Evolutionary conservation across 768 basidiomycete species (phyloP).

Genomic region (Calocybe indica): DNA sequence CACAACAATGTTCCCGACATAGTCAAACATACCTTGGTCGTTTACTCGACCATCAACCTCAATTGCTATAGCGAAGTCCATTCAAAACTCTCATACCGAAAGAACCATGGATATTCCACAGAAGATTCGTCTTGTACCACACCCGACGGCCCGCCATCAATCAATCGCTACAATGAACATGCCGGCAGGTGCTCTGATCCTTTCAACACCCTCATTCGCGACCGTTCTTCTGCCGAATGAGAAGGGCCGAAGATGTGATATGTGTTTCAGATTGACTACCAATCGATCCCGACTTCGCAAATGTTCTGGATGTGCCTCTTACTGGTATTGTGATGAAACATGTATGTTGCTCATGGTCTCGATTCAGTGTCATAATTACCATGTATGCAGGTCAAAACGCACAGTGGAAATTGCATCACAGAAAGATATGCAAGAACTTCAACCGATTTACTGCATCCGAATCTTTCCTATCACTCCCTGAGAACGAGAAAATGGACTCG

Average conservation of each 20-base stretch:
- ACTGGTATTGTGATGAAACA: constrained; percentile 64
- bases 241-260: constrained; percentile 65
- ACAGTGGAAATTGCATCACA: constrained; percentile 66
- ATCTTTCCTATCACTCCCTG: constrained; percentile 40
- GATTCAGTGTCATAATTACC: not conserved
- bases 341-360: constrained; percentile 38
- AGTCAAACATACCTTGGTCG: no score
- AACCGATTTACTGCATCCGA: constrained; percentile 39
- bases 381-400: constrained; percentile 49
- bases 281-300: constrained; percentile 32
- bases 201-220: constrained; percentile 38
- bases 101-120: not conserved
- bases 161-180: constrained; percentile 36
- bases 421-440: constrained; percentile 58
- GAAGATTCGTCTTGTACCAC: constrained; percentile 30
- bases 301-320: constrained; percentile 63
- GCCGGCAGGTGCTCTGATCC: constrained; percentile 40
- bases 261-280: constrained; percentile 39
- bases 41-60: constrained; percentile 3
- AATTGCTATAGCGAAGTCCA: constrained; percentile 28
- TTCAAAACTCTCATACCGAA: constrained; percentile 3
- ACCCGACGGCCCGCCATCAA: constrained; percentile 44
- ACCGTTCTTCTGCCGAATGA: constrained; percentile 45
- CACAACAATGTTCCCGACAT: no score
- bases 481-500: constrained; percentile 54